Evolutionary conservation across 495 filamentous ascomycete genomes (phyloP).

Genomic region (Bathelium albidoporum): DNA sequence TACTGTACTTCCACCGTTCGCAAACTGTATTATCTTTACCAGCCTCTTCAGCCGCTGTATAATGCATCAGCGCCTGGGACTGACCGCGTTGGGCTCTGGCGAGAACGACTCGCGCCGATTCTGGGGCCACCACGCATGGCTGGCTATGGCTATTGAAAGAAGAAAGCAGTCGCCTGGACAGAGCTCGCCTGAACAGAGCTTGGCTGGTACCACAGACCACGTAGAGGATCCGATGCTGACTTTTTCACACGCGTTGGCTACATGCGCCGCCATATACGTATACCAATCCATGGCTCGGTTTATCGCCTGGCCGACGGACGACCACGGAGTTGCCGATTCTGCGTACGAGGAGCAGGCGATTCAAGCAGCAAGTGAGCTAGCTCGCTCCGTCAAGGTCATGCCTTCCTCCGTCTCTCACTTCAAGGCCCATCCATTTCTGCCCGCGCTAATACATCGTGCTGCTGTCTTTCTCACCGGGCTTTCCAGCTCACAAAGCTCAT

Average conservation of each 20-base stretch:
- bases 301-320: background rate
- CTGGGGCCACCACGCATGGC: background rate
- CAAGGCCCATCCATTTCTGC: background rate
- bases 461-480: background rate
- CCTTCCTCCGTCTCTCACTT: background rate
- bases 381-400: background rate
- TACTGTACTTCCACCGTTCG: background rate
- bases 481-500: background rate
- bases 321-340: background rate
- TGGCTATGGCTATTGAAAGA: background rate
- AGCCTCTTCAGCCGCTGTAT: background rate
- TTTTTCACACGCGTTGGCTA: background rate
- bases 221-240: background rate
- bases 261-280: background rate
- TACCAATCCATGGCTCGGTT: background rate
- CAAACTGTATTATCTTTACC: background rate
- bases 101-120: background rate
- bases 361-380: background rate
- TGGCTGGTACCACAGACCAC: background rate
- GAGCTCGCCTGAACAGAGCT: background rate
- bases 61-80: background rate
- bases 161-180: background rate
- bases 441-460: background rate
- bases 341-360: background rate
- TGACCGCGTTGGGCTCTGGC: background rate